Conservation (phyloP, 2,329 filamentous ascomycete species). For the Periconia sp. region DNA sequence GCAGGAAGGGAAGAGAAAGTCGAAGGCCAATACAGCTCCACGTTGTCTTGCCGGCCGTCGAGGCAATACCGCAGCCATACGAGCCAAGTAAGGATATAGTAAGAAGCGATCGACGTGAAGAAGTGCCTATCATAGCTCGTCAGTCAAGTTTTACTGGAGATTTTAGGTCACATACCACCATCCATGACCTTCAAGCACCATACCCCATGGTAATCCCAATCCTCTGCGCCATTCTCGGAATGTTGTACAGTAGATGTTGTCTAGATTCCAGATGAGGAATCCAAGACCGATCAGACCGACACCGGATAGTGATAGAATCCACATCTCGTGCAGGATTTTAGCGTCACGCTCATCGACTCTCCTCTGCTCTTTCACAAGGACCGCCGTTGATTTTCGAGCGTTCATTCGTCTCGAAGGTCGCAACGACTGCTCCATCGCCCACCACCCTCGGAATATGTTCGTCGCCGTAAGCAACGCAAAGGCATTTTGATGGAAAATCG, state of each 20-base stretch:
- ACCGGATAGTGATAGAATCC: not conserved
- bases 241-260: constrained; percentile 72
- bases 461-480: not conserved
- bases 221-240: constrained; percentile 68
- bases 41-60: not conserved
- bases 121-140: not conserved
- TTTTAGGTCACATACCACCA: constrained; percentile 63
- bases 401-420: not conserved
- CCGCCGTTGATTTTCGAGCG: not conserved
- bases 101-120: not conserved
- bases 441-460: not conserved
- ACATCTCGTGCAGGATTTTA: not conserved
- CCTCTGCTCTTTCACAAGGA: not conserved
- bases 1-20: not conserved
- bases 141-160: not conserved
- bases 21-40: not conserved
- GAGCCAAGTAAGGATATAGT: not conserved
- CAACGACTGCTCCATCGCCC: not conserved
- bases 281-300: constrained; percentile 47
- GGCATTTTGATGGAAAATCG: not conserved
- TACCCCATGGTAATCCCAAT: constrained; percentile 77
- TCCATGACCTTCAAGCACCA: constrained; percentile 72
- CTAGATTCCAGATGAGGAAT: constrained; percentile 76
- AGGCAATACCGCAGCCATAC: not conserved
- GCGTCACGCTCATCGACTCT: not conserved